These are phyloP conservation scores for Rossbeevera mucosa DNA, from an alignment of 768 basidiomycete species.

Conservation along the genomic window DNA sequence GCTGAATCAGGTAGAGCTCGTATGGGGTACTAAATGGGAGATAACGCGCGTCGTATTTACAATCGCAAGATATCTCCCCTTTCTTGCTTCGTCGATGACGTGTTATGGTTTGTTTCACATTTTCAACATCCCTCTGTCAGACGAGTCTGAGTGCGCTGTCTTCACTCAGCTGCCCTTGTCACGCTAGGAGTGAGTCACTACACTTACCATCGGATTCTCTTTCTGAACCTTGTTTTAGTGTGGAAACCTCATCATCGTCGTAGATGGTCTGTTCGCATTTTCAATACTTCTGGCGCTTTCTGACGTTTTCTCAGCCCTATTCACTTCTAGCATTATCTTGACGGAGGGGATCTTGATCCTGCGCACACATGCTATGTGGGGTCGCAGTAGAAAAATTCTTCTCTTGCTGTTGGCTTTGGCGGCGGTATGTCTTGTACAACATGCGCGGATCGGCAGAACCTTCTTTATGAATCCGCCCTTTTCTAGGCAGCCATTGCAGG, in stretches of 20 bases:
- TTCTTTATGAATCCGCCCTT: not conserved
- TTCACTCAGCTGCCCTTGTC: conserved; percentile 9
- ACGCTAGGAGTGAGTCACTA: conserved; percentile 1
- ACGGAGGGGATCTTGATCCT: conserved; percentile 22
- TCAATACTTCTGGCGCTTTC: not conserved
- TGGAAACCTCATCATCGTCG: conserved; percentile 11
- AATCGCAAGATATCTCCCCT: conserved; percentile 26
- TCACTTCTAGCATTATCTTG: conserved; percentile 11
- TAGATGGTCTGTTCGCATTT: conserved; percentile 15
- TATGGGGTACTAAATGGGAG: conserved; percentile 26
- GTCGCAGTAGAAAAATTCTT: conserved; percentile 14
- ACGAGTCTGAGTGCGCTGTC: not conserved
- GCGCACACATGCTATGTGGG: conserved; percentile 26
- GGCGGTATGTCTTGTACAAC: conserved; percentile 7
- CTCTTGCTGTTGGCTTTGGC: conserved; percentile 16
- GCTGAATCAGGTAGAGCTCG: conserved; percentile 14
- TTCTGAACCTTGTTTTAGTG: conserved; percentile 13
- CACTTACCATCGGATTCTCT: not conserved
- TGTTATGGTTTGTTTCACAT: conserved; percentile 14
- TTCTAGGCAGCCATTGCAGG: conserved; percentile 15
- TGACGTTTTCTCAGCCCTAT: conserved; percentile 13
- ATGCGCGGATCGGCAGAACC: not conserved
- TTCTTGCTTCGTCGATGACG: conserved; percentile 14
- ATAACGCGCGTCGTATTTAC: conserved; percentile 22
- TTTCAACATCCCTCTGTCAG: not conserved